Percentiles rank a stretch among this genome's conserved stretches.
phyloP scores from a whole-genome alignment of 1,284 basidiomycete species.

The Malassezia psittaci region DNA sequence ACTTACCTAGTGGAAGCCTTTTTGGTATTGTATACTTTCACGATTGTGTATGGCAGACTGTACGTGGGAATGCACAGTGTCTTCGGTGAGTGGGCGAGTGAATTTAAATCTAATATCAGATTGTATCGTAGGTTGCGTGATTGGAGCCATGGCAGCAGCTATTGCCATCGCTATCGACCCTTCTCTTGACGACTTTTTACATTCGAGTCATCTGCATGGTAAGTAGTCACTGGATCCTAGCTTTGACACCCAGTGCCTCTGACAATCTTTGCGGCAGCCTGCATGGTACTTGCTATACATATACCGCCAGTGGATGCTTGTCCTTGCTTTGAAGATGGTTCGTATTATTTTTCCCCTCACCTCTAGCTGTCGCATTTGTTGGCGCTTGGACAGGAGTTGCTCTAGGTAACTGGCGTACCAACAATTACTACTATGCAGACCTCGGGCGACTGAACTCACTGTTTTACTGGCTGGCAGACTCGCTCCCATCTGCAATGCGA shows the following conservation, averaged over 20 bases:
- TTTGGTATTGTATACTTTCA: conserved; percentile 50
- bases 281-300: conserved; percentile 63
- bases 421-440: conserved; percentile 6
- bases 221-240: conserved; percentile 9
- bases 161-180: not conserved
- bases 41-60: conserved; percentile 75
- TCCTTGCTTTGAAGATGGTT: conserved; percentile 83
- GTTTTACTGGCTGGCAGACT: not conserved
- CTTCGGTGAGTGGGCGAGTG: conserved; percentile 15
- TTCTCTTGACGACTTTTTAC: not conserved
- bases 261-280: conserved; percentile 57
- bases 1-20: conserved; percentile 27
- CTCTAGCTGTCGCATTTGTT: conserved; percentile 10
- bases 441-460: not conserved
- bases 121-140: conserved; percentile 36
- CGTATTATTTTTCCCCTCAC: not conserved
- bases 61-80: conserved; percentile 55
- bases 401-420: conserved; percentile 13
- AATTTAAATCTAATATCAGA: conserved; percentile 22
- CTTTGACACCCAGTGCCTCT: conserved; percentile 58
- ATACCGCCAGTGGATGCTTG: conserved; percentile 81
- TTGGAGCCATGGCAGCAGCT: not conserved
- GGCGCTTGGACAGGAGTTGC: conserved; percentile 12
- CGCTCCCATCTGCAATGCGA: not conserved
- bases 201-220: not conserved